phyloP scores from a whole-genome alignment of 441 rosid species.

The Rhodomyrtus psidioides region DNA sequence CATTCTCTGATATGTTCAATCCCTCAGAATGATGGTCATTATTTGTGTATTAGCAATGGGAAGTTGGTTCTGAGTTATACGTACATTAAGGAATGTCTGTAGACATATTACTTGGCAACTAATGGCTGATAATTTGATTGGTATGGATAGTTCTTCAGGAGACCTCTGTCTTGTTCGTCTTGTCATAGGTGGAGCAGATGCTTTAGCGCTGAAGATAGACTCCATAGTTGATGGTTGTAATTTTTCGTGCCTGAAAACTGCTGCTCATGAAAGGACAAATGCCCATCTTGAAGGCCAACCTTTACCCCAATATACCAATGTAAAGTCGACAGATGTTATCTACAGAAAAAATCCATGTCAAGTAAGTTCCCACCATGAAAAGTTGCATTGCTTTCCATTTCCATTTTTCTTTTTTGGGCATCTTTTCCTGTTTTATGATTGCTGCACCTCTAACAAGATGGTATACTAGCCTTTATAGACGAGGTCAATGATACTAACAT shows the following conservation, averaged over 20 bases:
- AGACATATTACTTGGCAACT: not conserved
- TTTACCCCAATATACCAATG: conserved; percentile 9
- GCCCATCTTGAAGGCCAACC: conserved; percentile 19
- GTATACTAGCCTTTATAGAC: not conserved
- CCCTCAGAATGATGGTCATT: not conserved
- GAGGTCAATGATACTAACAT: not conserved
- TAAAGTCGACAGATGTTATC: conserved; percentile 17
- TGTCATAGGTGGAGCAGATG: conserved; percentile 38
- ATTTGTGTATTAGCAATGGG: not conserved
- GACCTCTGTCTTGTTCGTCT: not conserved
- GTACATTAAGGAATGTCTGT: not conserved
- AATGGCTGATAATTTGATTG: not conserved
- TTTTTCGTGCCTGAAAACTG: conserved; percentile 14
- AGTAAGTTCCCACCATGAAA: conserved; percentile 28
- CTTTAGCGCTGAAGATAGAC: conserved; percentile 42
- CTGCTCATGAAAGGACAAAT: conserved; percentile 8
- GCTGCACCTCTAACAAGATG: not conserved
- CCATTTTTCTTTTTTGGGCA: not conserved
- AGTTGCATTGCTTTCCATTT: not conserved
- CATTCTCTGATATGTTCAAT: not conserved
- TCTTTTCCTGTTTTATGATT: not conserved
- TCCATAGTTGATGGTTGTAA: conserved; percentile 40
- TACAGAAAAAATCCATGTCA: conserved; percentile 36
- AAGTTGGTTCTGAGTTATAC: not conserved
- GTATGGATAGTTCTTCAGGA: not conserved